Evolutionary conservation across 1,139 yeast genomes (phyloP).

Genomic region (Candida tetrigidarum): DNA sequence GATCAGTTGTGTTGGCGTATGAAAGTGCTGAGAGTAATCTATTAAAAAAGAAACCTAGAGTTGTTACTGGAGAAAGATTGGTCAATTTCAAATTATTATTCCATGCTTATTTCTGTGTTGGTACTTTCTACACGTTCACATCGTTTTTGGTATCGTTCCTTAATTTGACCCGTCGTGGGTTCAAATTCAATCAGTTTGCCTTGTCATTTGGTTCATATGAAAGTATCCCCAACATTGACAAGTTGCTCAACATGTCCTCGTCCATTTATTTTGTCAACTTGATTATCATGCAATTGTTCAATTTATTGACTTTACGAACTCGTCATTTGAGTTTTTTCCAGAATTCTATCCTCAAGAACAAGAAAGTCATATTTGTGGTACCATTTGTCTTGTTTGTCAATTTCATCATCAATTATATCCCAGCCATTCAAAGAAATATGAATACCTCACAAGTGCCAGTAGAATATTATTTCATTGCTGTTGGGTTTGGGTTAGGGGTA

Average conservation of each 20-base stretch:
- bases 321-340: conserved; percentile 49
- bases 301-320: conserved; percentile 50
- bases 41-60: conserved; percentile 47
- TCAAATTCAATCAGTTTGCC: conserved; percentile 37
- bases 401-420: conserved; percentile 51
- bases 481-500: conserved; percentile 48
- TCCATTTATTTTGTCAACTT: conserved; percentile 54
- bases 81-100: conserved; percentile 44
- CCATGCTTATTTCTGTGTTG: conserved; percentile 51
- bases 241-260: conserved; percentile 39
- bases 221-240: conserved; percentile 26
- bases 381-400: conserved; percentile 45
- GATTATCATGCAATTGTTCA: conserved; percentile 55
- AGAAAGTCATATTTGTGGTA: conserved; percentile 38
- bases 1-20: conserved; percentile 48
- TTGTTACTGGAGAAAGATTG: conserved; percentile 45
- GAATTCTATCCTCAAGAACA: conserved; percentile 27
- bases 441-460: conserved; percentile 47
- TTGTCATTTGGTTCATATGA: conserved; percentile 43
- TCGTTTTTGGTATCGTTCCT: conserved; percentile 48
- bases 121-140: conserved; percentile 45
- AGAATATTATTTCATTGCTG: conserved; percentile 51
- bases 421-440: conserved; percentile 42
- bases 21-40: conserved; percentile 51
- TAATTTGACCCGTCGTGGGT: conserved; percentile 43